Evolutionary conservation across 208 protist genomes (phyloP), one percentile per base, ranked within the genome.

Genomic region (Leishmania tropica): DNA sequence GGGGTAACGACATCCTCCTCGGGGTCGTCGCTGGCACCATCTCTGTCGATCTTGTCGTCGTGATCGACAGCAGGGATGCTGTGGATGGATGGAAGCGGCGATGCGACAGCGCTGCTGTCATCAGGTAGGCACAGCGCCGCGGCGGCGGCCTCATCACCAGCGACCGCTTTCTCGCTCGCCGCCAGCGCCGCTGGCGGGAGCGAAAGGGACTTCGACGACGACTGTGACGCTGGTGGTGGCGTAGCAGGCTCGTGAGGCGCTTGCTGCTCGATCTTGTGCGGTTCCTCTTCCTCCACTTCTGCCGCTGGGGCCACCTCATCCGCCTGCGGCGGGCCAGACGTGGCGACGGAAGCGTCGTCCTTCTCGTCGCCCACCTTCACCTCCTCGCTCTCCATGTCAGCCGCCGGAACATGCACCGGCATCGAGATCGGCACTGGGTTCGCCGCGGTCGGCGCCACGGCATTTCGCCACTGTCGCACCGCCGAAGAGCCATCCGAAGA

Each of bases 281-380:
- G 24, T 48, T 42, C 24, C 31, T 78, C 79, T 51, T 78, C 60
- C 42, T 51, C 71, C 54, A 51, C 79, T 28, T 77, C 56, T 45
- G 11, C 56, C 21, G 10, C 24, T 19, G 35, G 65, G n/a, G 45
- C 11, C 64, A 37, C 37, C 42, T 67, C 56, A n/a, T 79, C 2
- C 35, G 17, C 10, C 35, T 68, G 42, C 37, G 42, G 24, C 58
- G 54, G 13, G 2, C 45, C 42, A 8, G 75, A 15, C 19, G 75
- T 17, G 35, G 75, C 75, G 10, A 48, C 51, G 24, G 56, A 68
- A 31, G 53, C 56, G 56, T 51, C 56, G 19, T 68, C 54, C 37
- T 68, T 37, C 35, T 65, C 54, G 6, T 40, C 51, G 15, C 6
- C 45, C 37, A 37, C 70, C n/a, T 37, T 51, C 70, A 35, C 70